Percentiles rank a stretch among this genome's conserved stretches.
These are phyloP conservation scores for Saccharomycopsis lassenensis DNA, from an alignment of 805 yeast genomes.

Conservation along the genomic window DNA sequence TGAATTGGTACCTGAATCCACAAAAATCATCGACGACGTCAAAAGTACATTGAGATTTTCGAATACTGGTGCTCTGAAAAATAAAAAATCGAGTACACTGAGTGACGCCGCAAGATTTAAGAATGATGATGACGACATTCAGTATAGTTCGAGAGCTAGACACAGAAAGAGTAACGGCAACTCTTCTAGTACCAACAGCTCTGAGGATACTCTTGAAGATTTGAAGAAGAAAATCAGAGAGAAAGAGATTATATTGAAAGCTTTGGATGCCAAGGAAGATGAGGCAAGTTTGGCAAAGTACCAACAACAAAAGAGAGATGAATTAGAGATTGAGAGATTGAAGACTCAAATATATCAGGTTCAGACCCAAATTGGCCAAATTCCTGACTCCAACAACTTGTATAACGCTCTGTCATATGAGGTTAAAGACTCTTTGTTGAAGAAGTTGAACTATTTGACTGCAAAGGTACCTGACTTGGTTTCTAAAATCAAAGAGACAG, in stretches of 20 bases:
- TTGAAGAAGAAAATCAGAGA: constrained; percentile 60
- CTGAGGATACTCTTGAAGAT: constrained; percentile 29
- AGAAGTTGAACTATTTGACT: constrained; percentile 50
- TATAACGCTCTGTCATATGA: constrained; percentile 30
- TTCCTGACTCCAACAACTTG: constrained; percentile 17
- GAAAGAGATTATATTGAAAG: constrained; percentile 58
- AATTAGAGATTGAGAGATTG: constrained; percentile 52
- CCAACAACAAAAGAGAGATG: constrained; percentile 23
- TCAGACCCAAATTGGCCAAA: constrained; percentile 27
- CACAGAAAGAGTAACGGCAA: constrained; percentile 29
- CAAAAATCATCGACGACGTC: constrained; percentile 59
- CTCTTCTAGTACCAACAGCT: constrained; percentile 15
- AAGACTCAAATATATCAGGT: constrained; percentile 45
- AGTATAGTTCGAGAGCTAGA: constrained; percentile 61
- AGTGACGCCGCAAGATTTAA: constrained; percentile 39
- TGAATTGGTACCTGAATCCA: constrained; percentile 81
- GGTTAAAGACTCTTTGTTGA: constrained; percentile 36
- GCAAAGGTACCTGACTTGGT: constrained; percentile 67
- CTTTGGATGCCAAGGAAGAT: constrained; percentile 54
- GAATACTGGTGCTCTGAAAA: neutral
- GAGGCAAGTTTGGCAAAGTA: constrained; percentile 25
- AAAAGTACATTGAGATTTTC: constrained; percentile 41
- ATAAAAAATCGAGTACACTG: no score
- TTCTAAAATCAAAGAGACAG: constrained; percentile 48
- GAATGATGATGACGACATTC: constrained; percentile 60